Base-by-base conservation (phyloP, 1,139 yeast species). In the Lipomyces yarrowii region DNA sequence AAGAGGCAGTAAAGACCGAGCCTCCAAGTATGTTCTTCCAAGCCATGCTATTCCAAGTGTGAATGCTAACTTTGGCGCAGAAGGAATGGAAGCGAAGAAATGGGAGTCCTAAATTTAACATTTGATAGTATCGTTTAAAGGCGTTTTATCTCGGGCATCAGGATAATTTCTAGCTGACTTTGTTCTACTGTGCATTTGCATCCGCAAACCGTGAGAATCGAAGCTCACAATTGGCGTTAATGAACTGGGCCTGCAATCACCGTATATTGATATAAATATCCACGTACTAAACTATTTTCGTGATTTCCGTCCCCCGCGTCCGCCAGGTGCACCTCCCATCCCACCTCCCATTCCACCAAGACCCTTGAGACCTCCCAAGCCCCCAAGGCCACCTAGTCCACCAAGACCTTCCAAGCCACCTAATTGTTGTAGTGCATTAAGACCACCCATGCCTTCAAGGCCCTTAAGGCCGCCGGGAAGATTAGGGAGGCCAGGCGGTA, bases 1-100 rank as follows among this genome's bases (percentile, higher is more conserved):
- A 83, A 62, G 87, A 86, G 70, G 82, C 78, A 48, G 90, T 89
- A 64, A 91, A 89, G 71, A 84, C 90, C 2, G 78, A 84, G 53
- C 94, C 97, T 2, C 98, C 98, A 0, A 48, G 68, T 65, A 56
- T 18, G 68, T 30, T 51, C 39, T 48, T 21, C n/a, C 18, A 42
- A 23, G 6, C 11, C 18, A 4, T 64, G 52, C 10, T 13, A n/a
- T 18, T 10, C 8, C 35, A 30, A 18, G 10, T 15, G 30, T 53
- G 6, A 18, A 21, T 37, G 7, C 32, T 35, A 37, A n/a, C 39
- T 21, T 39, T 42, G 55, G 6, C n/a, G 35, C 59, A 67, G 70
- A 57, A 18, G 81, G 79, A 26, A 73, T 77, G 75, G 86, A 81
- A 71, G 77, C 80, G 15, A 81, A 78, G 68, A 70, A 75, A 37